Conservation (phyloP, 192 early-diverging fungal genomes). For the Gonapodya prolifera region DNA sequence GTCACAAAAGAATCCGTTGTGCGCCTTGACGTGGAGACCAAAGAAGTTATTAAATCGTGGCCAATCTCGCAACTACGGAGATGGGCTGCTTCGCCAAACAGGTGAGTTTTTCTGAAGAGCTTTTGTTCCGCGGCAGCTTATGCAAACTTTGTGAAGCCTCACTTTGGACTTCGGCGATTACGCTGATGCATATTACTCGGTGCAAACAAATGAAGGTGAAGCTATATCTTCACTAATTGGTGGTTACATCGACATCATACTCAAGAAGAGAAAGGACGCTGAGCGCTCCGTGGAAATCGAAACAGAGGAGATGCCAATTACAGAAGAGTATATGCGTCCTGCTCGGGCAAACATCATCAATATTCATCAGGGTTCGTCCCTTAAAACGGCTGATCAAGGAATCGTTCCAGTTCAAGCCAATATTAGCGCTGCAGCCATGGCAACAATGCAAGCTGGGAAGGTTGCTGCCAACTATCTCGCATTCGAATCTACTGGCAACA, state of each 20-base stretch:
- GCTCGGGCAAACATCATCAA: conserved; percentile 1
- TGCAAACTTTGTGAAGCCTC: conserved; percentile 19
- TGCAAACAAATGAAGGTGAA: conserved; percentile 43
- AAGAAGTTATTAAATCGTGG: conserved; percentile 38
- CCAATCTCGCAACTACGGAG: conserved; percentile 36
- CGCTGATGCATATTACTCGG: conserved; percentile 36
- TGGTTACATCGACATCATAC: conserved; percentile 52
- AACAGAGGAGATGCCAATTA: conserved; percentile 31
- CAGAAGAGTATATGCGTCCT: conserved; percentile 41
- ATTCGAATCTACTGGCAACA: conserved; percentile 12
- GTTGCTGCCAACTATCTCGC: not conserved
- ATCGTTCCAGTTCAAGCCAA: not conserved
- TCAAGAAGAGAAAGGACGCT: conserved; percentile 42
- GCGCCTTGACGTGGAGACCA: conserved; percentile 36
- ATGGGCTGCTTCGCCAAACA: conserved; percentile 39
- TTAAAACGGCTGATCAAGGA: not conserved
- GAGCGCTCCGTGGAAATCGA: conserved; percentile 28
- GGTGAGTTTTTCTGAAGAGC: conserved; percentile 13
- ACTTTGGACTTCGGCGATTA: conserved; percentile 54
- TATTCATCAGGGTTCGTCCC: not conserved
- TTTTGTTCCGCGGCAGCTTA: not conserved
- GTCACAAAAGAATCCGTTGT: conserved; percentile 41
- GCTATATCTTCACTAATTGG: conserved; percentile 42
- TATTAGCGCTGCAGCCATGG: conserved; percentile 7
- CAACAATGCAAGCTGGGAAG: not conserved